Base-by-base conservation (phyloP, 768 basidiomycete genomes). In the Hygrophoropsis aurantiaca region DNA sequence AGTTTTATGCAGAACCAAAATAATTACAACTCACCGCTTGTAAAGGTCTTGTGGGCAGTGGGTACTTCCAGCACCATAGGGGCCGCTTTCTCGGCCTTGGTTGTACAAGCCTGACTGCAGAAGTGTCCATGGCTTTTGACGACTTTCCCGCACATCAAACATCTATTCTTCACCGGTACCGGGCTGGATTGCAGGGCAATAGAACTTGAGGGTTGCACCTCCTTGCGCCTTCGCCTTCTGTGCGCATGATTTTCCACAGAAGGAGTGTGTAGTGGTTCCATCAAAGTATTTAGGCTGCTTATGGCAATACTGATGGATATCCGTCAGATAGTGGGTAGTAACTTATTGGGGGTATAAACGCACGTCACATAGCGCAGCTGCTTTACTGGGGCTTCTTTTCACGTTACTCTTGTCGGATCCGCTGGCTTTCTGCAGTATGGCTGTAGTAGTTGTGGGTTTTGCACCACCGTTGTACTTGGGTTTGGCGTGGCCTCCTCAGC, bases 171-270 rank as follows among this genome's bases (percentile, higher is more conserved):
- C 41, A 40, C 13, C 13, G 27, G 27, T 30, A 13, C 3, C 32
- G 64, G 64, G 53, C 65, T 68, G 64, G 36, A 62, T 55, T 54
- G 56, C 35, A 62, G 53, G 50, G 59, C 60, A 50, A 40, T 66
- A 60, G 50, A 58, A 66, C 64, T 66, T 66, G 54, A 66, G 51
- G 59, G 58, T 52, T 23, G 43, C 25, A 10, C 25, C 43, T 38
- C 61, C 48, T 36, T 39, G 26, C 21, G 48, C 59, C 44, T 58
- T 64, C 4, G 76, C 72, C 42, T 70, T 75, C 55, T 73, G 73
- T 3, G 82, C 81, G 54, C 84, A 85, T 9, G 79, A 74, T 56
- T 80, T 85, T 57, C 81, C 67, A 55, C 84, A 85, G 59, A 74
- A 86, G 11, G 80, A 74, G 62, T 85, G 83, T 2, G 73, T 77